phyloP scores from a whole-genome alignment of 345 rosid species.

The Balakata baccata region DNA sequence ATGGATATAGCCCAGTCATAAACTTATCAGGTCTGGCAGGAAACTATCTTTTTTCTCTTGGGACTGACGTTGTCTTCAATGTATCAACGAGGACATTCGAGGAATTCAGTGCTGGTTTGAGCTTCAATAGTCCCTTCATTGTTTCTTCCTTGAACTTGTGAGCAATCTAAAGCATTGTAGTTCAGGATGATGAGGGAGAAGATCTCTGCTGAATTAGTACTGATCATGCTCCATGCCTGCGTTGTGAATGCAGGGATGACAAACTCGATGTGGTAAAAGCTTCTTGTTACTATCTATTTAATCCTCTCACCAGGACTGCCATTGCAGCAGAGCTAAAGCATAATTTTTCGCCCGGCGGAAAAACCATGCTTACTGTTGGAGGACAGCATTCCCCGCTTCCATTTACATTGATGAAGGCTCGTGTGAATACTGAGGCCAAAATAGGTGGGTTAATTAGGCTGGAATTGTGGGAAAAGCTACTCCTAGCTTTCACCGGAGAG shows the following conservation, averaged over 20 bases:
- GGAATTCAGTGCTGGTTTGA: slow-evolving; percentile 39
- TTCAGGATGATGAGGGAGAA: too few relatives aligned
- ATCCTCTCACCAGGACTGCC: slow-evolving; percentile 37
- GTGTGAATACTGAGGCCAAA: slow-evolving; percentile 34
- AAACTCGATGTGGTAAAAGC: slow-evolving; percentile 32
- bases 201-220: too few relatives aligned
- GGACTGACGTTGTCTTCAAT: slow-evolving; percentile 37
- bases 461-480: slow-evolving; percentile 32
- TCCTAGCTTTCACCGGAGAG: slow-evolving; percentile 41
- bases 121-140: slow-evolving; percentile 35
- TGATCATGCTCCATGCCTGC: background rate
- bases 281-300: slow-evolving; percentile 33
- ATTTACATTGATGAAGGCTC: slow-evolving; percentile 44
- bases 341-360: slow-evolving; percentile 11
- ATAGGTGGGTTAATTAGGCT: slow-evolving; percentile 39
- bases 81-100: slow-evolving; percentile 19
- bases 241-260: slow-evolving; percentile 45
- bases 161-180: slow-evolving; percentile 15
- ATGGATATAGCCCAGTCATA: slow-evolving; percentile 31
- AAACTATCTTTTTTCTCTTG: slow-evolving; percentile 36
- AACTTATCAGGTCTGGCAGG: slow-evolving; percentile 46
- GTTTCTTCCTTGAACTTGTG: slow-evolving; percentile 48
- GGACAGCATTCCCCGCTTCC: slow-evolving; percentile 39
- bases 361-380: slow-evolving; percentile 38
- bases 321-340: slow-evolving; percentile 53